phyloP scores from a whole-genome alignment of 2,329 filamentous ascomycete genomes.

The Hypoxylon sp. region DNA sequence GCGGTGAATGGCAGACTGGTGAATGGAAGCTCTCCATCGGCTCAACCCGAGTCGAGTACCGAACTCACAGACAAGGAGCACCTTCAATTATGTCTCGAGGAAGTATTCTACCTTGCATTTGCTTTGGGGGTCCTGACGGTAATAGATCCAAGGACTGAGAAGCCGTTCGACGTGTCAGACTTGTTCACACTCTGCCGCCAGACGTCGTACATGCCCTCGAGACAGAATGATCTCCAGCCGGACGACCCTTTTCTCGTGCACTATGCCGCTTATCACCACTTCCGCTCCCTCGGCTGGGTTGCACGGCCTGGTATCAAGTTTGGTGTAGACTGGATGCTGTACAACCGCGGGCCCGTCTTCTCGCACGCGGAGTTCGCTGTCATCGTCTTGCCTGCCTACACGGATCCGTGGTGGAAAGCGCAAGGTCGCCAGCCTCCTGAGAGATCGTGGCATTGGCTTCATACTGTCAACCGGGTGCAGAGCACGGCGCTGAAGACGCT shows the following conservation, averaged over 20 bases:
- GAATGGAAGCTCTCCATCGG: constrained; percentile 23
- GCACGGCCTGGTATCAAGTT: constrained; percentile 94
- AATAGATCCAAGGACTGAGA: constrained; percentile 56
- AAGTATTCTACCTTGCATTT: constrained; percentile 90
- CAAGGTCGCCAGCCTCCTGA: constrained; percentile 59
- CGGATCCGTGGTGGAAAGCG: constrained; percentile 74
- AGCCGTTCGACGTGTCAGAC: constrained; percentile 60
- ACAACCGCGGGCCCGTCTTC: constrained; percentile 91
- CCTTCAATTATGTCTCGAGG: constrained; percentile 88
- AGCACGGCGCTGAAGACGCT: constrained; percentile 90
- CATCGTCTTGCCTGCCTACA: constrained; percentile 84
- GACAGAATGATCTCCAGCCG: constrained; percentile 61
- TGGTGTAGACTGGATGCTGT: constrained; percentile 92
- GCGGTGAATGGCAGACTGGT: constrained; percentile 27
- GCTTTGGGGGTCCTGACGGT: constrained; percentile 78
- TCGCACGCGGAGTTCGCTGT: constrained; percentile 94
- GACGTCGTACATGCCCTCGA: constrained; percentile 74
- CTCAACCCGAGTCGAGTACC: constrained; percentile 15
- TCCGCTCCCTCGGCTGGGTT: constrained; percentile 94
- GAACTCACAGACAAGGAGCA: constrained; percentile 73
- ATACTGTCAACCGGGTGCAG: constrained; percentile 88
- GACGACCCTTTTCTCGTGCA: constrained; percentile 87
- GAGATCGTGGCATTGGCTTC: constrained; percentile 81
- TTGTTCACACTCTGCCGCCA: constrained; percentile 73
- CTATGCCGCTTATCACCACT: constrained; percentile 94